These are phyloP conservation scores for Fusarium sp. DNA, from an alignment of 2,329 filamentous ascomycete genomes.

Conservation along the genomic window DNA sequence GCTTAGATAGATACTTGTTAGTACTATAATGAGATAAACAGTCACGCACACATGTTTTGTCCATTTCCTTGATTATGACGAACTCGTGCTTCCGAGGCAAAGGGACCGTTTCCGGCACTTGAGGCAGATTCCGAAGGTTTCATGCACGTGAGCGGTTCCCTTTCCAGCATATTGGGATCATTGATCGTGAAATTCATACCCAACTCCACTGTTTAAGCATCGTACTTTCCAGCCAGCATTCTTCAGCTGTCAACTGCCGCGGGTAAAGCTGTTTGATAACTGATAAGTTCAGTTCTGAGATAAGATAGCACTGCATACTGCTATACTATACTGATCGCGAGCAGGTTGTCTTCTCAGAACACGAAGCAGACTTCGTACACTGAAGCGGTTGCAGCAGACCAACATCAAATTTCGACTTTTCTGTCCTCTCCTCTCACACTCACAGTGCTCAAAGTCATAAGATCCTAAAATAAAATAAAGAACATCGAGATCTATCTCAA, in stretches of 20 bases:
- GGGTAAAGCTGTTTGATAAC: not conserved
- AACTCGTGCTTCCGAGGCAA: slow-evolving; percentile 12
- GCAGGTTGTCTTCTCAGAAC: no score
- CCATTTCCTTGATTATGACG: not conserved
- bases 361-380: not conserved
- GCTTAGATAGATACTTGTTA: slow-evolving; percentile 24
- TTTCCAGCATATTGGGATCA: not conserved
- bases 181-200: not conserved
- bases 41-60: slow-evolving; percentile 1
- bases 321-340: not conserved
- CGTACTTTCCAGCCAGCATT: not conserved
- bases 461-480: not conserved
- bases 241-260: not conserved
- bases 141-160: slow-evolving; percentile 7
- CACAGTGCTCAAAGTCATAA: not conserved
- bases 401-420: not conserved
- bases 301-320: not conserved
- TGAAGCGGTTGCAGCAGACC: not conserved
- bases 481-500: slow-evolving; percentile 29
- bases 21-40: slow-evolving; percentile 26
- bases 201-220: slow-evolving; percentile 9
- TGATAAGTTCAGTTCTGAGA: not conserved
- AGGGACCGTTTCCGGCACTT: not conserved
- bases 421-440: not conserved
- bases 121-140: not conserved